Percentiles rank a stretch among this genome's conserved stretches.
These are phyloP conservation scores for Rauvolfia tetraphylla DNA, from an alignment of 257 asterid genomes.

Conservation along the genomic window DNA sequence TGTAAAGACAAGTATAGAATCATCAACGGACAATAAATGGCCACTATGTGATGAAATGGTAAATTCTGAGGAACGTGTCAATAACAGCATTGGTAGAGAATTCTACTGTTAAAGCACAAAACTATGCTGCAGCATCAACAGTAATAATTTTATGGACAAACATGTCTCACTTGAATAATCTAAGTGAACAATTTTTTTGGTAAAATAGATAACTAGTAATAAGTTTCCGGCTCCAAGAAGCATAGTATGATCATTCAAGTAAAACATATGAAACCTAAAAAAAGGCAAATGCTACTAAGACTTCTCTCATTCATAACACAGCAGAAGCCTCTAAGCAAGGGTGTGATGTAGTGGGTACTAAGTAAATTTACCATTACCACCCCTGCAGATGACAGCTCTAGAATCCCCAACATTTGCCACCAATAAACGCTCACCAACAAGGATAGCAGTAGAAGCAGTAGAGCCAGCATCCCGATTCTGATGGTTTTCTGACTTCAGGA, in stretches of 20 bases:
- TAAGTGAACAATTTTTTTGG: neutral
- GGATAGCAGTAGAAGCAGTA: slow-evolving; percentile 98
- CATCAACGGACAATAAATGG: too few species aligned
- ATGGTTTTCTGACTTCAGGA: slow-evolving; percentile 77
- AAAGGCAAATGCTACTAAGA: neutral
- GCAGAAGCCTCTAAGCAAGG: neutral
- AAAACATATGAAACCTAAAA: too few species aligned
- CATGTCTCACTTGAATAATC: neutral
- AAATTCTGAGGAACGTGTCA: neutral
- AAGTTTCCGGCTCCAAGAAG: neutral
- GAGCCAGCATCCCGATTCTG: slow-evolving; percentile 97
- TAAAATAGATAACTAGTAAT: neutral
- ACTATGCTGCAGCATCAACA: too few species aligned
- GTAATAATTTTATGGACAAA: too few species aligned
- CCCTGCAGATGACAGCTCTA: slow-evolving; percentile 91
- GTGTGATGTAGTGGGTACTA: neutral
- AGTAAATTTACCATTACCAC: slow-evolving; percentile 64
- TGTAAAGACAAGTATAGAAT: too few species aligned
- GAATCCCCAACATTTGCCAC: slow-evolving; percentile 98
- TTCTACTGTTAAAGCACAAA: too few species aligned
- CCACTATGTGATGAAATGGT: too few species aligned
- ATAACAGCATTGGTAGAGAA: neutral
- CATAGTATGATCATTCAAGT: neutral
- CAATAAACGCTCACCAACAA: slow-evolving; percentile 84
- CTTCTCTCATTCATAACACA: neutral